Base-by-base conservation (phyloP, 2,329 filamentous ascomycete genomes). In the Monilinia vaccinii-corymbosi region DNA sequence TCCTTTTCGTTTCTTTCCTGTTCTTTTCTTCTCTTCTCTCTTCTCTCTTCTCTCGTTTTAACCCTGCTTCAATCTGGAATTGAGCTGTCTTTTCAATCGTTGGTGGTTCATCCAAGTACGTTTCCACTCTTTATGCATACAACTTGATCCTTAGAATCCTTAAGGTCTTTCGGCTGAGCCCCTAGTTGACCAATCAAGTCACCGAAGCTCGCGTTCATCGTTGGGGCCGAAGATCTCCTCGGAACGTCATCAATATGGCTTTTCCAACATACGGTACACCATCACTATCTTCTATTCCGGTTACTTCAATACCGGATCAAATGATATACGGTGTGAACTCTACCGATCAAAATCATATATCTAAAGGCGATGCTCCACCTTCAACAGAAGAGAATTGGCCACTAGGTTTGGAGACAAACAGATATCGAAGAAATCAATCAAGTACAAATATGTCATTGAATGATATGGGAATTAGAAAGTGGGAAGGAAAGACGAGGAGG, bases 401-500 rank as follows among this genome's bases (percentile, higher is more conserved):
- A 10, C 31, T 61, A 14, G 36, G 38, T 16, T 13, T 25, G 10
- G 53, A 52, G 36, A 61, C 55, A 32, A 38, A 38, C 14, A 58
- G 14, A 21, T 18, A 38, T 52, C 28, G 32, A 50, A 44, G 44
- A 50, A 42, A 32, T 4, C 21, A 38, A 40, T 52, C 25, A 40
- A 60, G 18, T 50, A 62, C 42, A 36, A 48, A 47, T 11, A 55
- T 47, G 23, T 59, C 62, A 14, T 60, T 51, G 23, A 62, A 56
- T 46, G 62, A 67, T 58, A 63, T 67, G 59, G 63, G 60, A 23
- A 64, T 73, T 21, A 72, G 65, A 56, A 69, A 70, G 62, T 76
- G 74, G 73, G 71, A 76, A 59, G 74, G 74, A 21, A 66, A 63
- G 42, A 63, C 65, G n/a, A 67, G 70, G 53, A 66, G 57, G 23